These are phyloP conservation scores for Talaromyces albobiverticillius DNA, from an alignment of 2,329 filamentous ascomycete genomes.

Conservation along the genomic window DNA sequence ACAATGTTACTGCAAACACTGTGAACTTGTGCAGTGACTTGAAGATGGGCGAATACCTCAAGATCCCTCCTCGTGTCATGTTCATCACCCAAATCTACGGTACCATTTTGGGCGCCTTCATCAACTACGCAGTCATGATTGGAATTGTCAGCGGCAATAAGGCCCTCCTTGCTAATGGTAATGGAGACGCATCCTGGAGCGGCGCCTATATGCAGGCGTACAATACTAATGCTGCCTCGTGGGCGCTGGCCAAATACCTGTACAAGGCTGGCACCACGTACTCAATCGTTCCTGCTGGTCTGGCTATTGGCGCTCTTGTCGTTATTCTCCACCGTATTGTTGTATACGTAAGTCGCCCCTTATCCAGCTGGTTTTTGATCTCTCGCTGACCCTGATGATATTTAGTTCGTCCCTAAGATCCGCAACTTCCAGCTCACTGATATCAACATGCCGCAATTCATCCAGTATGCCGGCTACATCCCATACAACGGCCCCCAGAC, in stretches of 20 bases:
- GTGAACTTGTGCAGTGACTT: slow-evolving; percentile 53
- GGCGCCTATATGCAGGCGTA: slow-evolving; percentile 12
- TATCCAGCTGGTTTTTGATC: not conserved
- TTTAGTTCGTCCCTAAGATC: slow-evolving; percentile 49
- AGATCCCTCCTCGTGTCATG: slow-evolving; percentile 16
- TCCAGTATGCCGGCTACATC: slow-evolving; percentile 55
- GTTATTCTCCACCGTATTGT: slow-evolving; percentile 11
- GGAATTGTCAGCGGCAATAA: slow-evolving; percentile 8
- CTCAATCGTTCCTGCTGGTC: slow-evolving; percentile 12
- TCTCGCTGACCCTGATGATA: not conserved
- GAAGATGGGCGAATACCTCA: slow-evolving; percentile 57
- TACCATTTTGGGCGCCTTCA: slow-evolving; percentile 12
- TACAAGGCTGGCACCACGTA: slow-evolving; percentile 13
- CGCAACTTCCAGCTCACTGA: slow-evolving; percentile 40
- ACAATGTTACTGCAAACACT: slow-evolving; percentile 53
- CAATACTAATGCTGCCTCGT: slow-evolving; percentile 15
- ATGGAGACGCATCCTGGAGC: slow-evolving; percentile 16
- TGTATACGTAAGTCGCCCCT: slow-evolving; percentile 5
- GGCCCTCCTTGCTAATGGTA: slow-evolving; percentile 8
- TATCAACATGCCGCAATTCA: slow-evolving; percentile 54
- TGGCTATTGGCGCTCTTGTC: slow-evolving; percentile 10
- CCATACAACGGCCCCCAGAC: slow-evolving; percentile 57
- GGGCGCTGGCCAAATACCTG: slow-evolving; percentile 16
- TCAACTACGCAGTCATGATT: slow-evolving; percentile 17
- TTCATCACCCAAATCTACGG: slow-evolving; percentile 16